phyloP scores from a whole-genome alignment of 1,284 basidiomycete species.

The Austroboletus sp. region DNA sequence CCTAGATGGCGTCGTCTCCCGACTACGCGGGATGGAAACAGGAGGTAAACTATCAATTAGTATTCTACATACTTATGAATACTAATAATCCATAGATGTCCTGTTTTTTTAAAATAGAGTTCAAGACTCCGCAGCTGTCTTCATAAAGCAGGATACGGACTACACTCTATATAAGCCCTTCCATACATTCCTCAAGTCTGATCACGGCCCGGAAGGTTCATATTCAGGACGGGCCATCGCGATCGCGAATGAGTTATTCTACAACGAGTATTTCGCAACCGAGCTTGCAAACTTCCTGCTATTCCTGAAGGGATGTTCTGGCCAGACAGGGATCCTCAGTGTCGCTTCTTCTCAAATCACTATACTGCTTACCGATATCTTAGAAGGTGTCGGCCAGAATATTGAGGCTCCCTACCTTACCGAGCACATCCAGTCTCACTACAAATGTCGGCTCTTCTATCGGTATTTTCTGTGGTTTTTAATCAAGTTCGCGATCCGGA shows the following conservation, averaged over 20 bases:
- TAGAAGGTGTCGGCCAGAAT: constrained; percentile 28
- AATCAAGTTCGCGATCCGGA: constrained; percentile 35
- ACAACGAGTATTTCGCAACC: constrained; percentile 5
- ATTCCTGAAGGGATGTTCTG: background rate
- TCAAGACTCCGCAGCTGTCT: constrained; percentile 20
- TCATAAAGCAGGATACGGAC: constrained; percentile 15
- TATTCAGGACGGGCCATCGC: background rate
- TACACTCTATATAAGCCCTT: constrained; percentile 19
- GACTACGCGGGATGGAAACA: background rate
- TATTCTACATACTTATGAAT: too few relatives aligned
- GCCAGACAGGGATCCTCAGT: too few relatives aligned
- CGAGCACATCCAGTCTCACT: constrained; percentile 32
- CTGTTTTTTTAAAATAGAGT: background rate
- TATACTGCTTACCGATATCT: constrained; percentile 36
- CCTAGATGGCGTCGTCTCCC: background rate
- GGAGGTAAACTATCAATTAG: background rate
- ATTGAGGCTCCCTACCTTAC: constrained; percentile 29
- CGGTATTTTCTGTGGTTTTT: constrained; percentile 37
- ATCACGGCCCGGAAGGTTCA: background rate
- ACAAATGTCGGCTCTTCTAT: background rate
- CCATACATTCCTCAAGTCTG: too few relatives aligned
- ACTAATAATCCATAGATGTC: background rate
- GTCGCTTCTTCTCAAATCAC: too few relatives aligned
- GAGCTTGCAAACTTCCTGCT: constrained; percentile 9
- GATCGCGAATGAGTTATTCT: constrained; percentile 4